Evolutionary conservation across 805 yeast genomes (phyloP).

Genomic region (Komagataella pastoris): DNA sequence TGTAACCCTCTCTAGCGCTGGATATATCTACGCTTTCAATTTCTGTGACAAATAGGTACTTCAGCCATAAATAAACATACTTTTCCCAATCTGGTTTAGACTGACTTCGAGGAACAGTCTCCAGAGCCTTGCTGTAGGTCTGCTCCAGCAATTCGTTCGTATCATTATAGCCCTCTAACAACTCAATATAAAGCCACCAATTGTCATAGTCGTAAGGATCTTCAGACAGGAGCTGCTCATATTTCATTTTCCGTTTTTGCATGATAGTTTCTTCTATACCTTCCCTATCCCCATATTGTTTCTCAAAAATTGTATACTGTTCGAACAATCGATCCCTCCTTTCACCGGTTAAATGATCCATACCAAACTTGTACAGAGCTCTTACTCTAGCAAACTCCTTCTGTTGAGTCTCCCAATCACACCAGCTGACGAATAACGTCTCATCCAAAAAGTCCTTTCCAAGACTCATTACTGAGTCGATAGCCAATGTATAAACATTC

Average conservation of each 20-base stretch:
- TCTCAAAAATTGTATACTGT: constrained; percentile 45
- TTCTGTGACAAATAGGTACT: constrained; percentile 54
- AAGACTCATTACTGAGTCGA: constrained; percentile 32
- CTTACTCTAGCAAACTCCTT: constrained; percentile 52
- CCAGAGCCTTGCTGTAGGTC: constrained; percentile 31
- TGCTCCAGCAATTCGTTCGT: constrained; percentile 17
- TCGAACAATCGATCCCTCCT: constrained; percentile 22
- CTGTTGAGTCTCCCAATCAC: constrained; percentile 53
- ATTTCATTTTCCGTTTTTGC: constrained; percentile 39
- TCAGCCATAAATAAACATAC: constrained; percentile 60
- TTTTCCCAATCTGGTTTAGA: constrained; percentile 44
- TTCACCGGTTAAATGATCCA: constrained; percentile 28
- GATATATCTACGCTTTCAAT: constrained; percentile 24
- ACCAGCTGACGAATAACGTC: constrained; percentile 38
- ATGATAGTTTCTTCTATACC: constrained; percentile 40
- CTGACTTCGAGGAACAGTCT: constrained; percentile 19
- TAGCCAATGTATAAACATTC: constrained; percentile 52
- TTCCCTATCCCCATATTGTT: constrained; percentile 42
- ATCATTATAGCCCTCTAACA: constrained; percentile 27
- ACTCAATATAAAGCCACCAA: constrained; percentile 68
- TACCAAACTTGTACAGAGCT: constrained; percentile 38
- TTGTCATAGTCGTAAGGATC: constrained; percentile 53
- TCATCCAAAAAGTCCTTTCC: constrained; percentile 18
- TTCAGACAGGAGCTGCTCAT: constrained; percentile 22
- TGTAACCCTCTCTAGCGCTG: constrained; percentile 36